Evolutionary conservation across 2,329 filamentous ascomycete species (phyloP).

Genomic region (Aspergillus sergii): DNA sequence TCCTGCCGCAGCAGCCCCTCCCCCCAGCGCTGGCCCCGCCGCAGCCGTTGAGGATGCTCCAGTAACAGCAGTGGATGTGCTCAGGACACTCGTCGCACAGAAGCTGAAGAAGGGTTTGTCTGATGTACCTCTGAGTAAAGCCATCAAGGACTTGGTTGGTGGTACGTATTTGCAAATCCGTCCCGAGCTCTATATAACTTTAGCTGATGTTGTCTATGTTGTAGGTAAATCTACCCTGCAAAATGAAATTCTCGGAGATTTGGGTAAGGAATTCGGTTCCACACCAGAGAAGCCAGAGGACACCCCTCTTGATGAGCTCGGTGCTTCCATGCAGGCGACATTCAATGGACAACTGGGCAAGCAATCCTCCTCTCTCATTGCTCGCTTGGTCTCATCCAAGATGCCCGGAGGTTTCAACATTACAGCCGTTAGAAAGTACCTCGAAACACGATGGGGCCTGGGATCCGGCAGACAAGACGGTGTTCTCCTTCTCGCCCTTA

Average conservation of each 20-base stretch:
- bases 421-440: conserved; percentile 89
- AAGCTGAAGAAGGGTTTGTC: conserved; percentile 93
- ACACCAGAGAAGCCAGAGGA: conserved; percentile 99
- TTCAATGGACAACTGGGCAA: conserved; percentile 98
- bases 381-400: conserved; percentile 94
- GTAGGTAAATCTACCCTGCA: conserved; percentile 96
- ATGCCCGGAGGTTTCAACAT: conserved; percentile 99
- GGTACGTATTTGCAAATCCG: conserved; percentile 60
- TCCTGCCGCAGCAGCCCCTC: conserved; percentile 56
- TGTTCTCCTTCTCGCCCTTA: conserved; percentile 82
- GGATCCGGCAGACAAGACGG: conserved; percentile 86
- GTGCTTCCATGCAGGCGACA: conserved; percentile 94
- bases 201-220: neutral
- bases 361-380: conserved; percentile 89
- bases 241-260: conserved; percentile 96
- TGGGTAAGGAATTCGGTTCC: conserved; percentile 97
- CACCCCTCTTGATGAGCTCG: conserved; percentile 91
- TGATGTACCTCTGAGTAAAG: conserved; percentile 91
- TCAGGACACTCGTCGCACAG: conserved; percentile 87
- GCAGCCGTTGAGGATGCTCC: conserved; percentile 84
- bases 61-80: conserved; percentile 84
- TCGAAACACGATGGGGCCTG: conserved; percentile 92
- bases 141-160: conserved; percentile 97
- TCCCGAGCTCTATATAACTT: neutral
- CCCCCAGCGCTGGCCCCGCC: conserved; percentile 78